phyloP scores from a whole-genome alignment of 2,329 filamentous ascomycete genomes.

The Colletotrichum theobromicola region DNA sequence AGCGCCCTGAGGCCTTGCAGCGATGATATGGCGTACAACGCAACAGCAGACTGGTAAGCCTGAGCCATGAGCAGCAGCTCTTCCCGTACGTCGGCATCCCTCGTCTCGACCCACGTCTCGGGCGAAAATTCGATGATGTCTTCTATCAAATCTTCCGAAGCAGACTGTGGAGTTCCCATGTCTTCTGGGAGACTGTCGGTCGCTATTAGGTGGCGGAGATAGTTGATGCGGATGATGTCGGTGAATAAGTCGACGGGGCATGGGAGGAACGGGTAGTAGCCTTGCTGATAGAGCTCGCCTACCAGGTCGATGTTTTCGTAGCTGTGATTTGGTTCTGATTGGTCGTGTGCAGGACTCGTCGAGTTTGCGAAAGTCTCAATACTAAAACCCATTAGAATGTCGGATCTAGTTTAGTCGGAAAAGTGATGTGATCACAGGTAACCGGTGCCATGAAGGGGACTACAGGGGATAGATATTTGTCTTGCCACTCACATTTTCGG shows the following conservation, averaged over 20 bases:
- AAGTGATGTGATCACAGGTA: background rate
- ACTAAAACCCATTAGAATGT: background rate
- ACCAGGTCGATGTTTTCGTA: constrained; percentile 31
- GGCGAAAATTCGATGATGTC: constrained; percentile 32
- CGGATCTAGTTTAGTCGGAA: background rate
- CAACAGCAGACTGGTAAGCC: constrained; percentile 33
- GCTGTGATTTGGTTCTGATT: constrained; percentile 25
- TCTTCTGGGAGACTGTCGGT: constrained; percentile 14
- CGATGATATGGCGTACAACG: constrained; percentile 40
- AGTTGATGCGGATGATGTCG: constrained; percentile 38
- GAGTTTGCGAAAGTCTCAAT: constrained; percentile 40
- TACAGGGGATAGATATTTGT: background rate
- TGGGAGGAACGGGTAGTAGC: constrained; percentile 29
- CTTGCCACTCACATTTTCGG: background rate
- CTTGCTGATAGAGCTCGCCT: constrained; percentile 27
- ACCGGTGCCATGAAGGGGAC: rapidly evolving
- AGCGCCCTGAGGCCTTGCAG: constrained; percentile 36
- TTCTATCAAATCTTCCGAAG: background rate
- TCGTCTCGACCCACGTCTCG: constrained; percentile 31
- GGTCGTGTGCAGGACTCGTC: constrained; percentile 36
- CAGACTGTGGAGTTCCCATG: background rate
- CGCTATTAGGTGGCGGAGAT: constrained; percentile 33
- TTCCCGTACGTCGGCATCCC: background rate
- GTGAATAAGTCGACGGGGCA: constrained; percentile 36
- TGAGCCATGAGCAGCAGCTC: constrained; percentile 24